Conservation (phyloP, 1,139 yeast genomes). For the Candida buenavistaensis region DNA sequence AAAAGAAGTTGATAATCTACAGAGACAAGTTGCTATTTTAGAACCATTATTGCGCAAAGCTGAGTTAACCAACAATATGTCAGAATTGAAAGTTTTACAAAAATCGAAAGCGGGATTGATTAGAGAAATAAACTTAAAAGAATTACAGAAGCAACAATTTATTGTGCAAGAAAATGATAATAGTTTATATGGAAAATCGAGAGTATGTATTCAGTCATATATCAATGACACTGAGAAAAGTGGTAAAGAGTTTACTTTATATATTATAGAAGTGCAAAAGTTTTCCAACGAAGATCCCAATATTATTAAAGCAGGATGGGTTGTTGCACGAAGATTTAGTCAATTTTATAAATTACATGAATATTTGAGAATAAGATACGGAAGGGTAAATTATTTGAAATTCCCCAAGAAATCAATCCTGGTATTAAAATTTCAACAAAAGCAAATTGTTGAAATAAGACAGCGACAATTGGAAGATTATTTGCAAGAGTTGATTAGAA, state of each 20-base stretch:
- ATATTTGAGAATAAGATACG: constrained; percentile 56
- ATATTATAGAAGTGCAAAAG: constrained; percentile 76
- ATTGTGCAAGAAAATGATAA: constrained; percentile 82
- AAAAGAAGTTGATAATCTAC: constrained; percentile 59
- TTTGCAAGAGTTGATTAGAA: constrained; percentile 53
- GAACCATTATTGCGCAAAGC: constrained; percentile 75
- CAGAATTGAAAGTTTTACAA: constrained; percentile 64
- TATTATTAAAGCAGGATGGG: constrained; percentile 74
- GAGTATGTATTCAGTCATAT: constrained; percentile 65
- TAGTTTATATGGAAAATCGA: constrained; percentile 71
- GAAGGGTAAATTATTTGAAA: constrained; percentile 48
- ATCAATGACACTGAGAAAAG: constrained; percentile 54
- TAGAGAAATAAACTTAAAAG: constrained; percentile 70
- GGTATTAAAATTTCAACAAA: constrained; percentile 65
- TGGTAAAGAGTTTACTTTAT: constrained; percentile 64
- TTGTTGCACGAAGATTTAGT: constrained; percentile 82
- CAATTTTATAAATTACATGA: constrained; percentile 77
- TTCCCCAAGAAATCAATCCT: constrained; percentile 62
- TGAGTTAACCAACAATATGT: constrained; percentile 71
- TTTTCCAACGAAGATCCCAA: constrained; percentile 42
- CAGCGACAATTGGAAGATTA: constrained; percentile 62
- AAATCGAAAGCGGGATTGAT: constrained; percentile 67
- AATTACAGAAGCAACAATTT: constrained; percentile 75
- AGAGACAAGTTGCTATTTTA: constrained; percentile 62
- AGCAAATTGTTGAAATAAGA: constrained; percentile 65